Evolutionary conservation across 371 early-diverging fungal genomes (phyloP), one percentile per base, ranked within the genome.

Genomic region (Lichtheimia ornata): DNA sequence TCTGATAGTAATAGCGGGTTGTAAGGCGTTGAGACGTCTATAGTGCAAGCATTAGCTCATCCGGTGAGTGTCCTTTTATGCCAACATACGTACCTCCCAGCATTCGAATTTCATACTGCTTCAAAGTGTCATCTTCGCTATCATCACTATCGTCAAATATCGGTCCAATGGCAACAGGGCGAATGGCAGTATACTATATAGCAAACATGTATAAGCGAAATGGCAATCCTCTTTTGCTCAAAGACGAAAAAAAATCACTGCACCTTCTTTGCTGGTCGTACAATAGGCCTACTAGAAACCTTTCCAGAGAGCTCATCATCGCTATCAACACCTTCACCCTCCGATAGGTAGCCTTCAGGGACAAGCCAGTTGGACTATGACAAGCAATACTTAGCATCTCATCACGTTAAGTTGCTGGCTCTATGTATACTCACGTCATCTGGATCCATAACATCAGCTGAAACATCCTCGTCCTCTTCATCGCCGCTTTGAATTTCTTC

Each of bases 401-500:
- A 17, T 17, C 11, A 47, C n/a, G 20, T 44, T 25, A 57, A 30
- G 15, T 18, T 56, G 55, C 28, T 18, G 14, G 17, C 25, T 53
- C 27, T 12, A 5, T 2, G 6, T 44, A 13, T 40, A 35, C 64
- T 56, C 69, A 74, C 72, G 68, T 74, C 77, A 35, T 73, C 79
- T 12, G 74, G 73, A 41, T 81, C 76, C 67, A 74, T 74, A 64
- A 69, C 54, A 43, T 84, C 83, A 7, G 69, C 66, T n/a, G 56
- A 55, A 0, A 60, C 54, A 45, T 84, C 86, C 27, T 83, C 82
- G 3, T 84, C 88, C 9, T 86, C 85, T 27, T 90, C 93, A 58
- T 88, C 92, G n/a, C 90, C 92, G 62, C 90, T 90, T 53, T 82
- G 84, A 18, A 91, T 65, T 50, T 94, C 94, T 63, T 94, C 96